Conservation (phyloP, 1,139 yeast genomes). For the Suhomyces maxii region DNA sequence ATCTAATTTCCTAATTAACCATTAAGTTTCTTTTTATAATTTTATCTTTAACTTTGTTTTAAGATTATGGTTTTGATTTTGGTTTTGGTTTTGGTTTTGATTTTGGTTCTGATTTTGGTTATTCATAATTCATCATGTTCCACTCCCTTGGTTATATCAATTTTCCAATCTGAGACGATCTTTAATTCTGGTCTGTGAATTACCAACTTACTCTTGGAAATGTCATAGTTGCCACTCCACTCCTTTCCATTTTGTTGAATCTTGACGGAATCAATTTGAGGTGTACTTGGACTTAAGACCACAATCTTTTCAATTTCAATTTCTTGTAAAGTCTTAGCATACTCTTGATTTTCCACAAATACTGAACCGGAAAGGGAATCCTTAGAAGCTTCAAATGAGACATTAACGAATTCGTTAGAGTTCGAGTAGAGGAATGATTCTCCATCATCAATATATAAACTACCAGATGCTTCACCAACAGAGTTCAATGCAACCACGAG, state of each 20-base stretch:
- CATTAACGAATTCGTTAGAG: slow-evolving; percentile 47
- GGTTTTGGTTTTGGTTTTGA: not conserved
- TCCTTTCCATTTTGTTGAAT: slow-evolving; percentile 35
- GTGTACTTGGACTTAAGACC: slow-evolving; percentile 41
- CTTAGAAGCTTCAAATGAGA: slow-evolving; percentile 31
- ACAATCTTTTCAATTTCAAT: slow-evolving; percentile 60
- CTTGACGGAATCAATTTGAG: slow-evolving; percentile 19
- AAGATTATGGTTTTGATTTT: not conserved
- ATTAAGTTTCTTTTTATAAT: too few species aligned
- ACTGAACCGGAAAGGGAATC: slow-evolving; percentile 16
- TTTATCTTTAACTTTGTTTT: not conserved
- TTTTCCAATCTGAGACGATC: slow-evolving; percentile 52
- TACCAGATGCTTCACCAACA: slow-evolving; percentile 52
- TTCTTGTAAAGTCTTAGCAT: slow-evolving; percentile 21
- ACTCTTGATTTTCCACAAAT: slow-evolving; percentile 17
- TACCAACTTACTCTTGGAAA: slow-evolving; percentile 21
- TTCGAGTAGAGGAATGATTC: slow-evolving; percentile 59
- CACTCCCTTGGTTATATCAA: slow-evolving; percentile 17
- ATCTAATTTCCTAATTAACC: too few species aligned
- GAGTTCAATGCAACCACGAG: slow-evolving; percentile 61
- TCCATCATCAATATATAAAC: slow-evolving; percentile 81
- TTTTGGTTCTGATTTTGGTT: not conserved
- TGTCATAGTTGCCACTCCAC: slow-evolving; percentile 31
- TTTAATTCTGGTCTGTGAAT: slow-evolving; percentile 57
- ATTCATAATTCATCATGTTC: slow-evolving; percentile 32